Base-by-base conservation (phyloP, 148 eudicot species). In the Vaccinium corymbosum region DNA sequence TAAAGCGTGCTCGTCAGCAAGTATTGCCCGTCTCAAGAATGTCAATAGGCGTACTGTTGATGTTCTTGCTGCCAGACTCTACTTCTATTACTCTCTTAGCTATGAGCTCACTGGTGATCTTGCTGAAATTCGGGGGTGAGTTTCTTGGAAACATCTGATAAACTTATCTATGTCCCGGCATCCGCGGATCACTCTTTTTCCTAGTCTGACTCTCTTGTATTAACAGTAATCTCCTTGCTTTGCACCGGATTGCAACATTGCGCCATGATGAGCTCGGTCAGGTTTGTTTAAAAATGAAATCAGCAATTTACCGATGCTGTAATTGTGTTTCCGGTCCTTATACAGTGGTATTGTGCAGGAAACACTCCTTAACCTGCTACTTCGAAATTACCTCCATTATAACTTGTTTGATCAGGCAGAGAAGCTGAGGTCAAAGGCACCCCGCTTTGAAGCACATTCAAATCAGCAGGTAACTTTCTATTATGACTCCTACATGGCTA, bases 261-360 rank as follows among this genome's bases (percentile, higher is more conserved):
- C 95, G 94, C 84, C 98, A 91, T 89, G 98, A 95, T 83, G 98
- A 95, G 89, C 91, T 95, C 89, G 98, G 98, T 78, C 98, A 95
- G 98, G 98, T 94, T 79, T 75, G 94, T 88, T 15, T 85, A 32
- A 80, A 70, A 57, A 83, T 70, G 57, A 6, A 29, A 27, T 51
- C 20, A 29, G 27, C 17, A 48, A 56, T 46, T n/a, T 25, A 1
- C 59, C 62, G 32, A 72, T 82, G 27, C 29, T 1, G 11, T 19
- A 14, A 55, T 22, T 4, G 11, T 57, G 4, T 22, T 64, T 76
- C 84, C 48, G 2, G 68, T 66, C 62, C 53, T 25, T 82, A 86
- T 66, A 74, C 56, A 52, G 57, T 83, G 46, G 22, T 29, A 22
- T 49, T 4, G 6, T 89, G 87, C 91, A 95, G 98, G 98, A 95